phyloP scores from a whole-genome alignment of 176 grass and related monocot genomes.

The Avena eriantha region DNA sequence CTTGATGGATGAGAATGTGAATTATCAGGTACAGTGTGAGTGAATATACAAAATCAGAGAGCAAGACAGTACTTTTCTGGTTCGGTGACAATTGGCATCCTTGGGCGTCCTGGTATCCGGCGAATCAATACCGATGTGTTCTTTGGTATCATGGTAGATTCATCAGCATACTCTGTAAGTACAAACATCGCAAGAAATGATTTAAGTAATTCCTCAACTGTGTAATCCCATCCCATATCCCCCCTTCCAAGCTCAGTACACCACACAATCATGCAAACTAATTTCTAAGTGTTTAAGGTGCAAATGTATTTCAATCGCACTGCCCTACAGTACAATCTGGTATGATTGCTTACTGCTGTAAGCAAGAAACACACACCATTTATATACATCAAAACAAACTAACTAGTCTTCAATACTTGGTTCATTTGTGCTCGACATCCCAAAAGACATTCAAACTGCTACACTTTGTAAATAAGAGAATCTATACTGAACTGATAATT shows the following conservation, averaged over 20 bases:
- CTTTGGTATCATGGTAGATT: conserved; percentile 94
- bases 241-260: neutral
- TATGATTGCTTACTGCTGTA: neutral
- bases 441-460: conserved; percentile 27
- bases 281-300: conserved; percentile 14
- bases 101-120: conserved; percentile 84
- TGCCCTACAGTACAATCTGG: neutral
- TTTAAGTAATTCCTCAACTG: conserved; percentile 42
- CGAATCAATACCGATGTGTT: conserved; percentile 98
- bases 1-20: conserved; percentile 32
- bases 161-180: conserved; percentile 97
- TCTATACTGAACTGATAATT: conserved; percentile 15
- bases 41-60: conserved; percentile 57
- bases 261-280: neutral
- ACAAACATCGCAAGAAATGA: conserved; percentile 49
- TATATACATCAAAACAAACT: neutral
- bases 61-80: conserved; percentile 79
- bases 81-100: conserved; percentile 80
- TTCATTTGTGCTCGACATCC: conserved; percentile 8
- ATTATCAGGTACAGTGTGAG: conserved; percentile 34
- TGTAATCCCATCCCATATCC: conserved; percentile 37
- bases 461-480: neutral
- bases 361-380: conserved; percentile 4
- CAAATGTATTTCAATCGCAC: conserved; percentile 24
- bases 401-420: neutral